Evolutionary conservation across 352 stramenopile genomes (phyloP).

Genomic region (Thalassiosira livingstoniorum): DNA sequence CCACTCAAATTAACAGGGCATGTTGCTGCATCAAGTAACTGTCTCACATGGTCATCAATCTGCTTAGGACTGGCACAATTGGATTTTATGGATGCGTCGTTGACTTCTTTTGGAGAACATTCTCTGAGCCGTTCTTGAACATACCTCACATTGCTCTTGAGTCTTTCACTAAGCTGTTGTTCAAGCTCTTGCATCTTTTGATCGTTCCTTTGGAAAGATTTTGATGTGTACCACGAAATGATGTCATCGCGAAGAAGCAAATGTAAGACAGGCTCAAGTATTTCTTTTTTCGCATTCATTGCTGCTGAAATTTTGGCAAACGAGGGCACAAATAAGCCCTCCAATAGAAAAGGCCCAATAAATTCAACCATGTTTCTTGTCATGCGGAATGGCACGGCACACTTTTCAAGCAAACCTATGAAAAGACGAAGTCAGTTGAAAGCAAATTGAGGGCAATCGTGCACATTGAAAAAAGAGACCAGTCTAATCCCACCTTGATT

Average conservation of each 20-base stretch:
- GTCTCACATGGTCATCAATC: slow-evolving; percentile 75
- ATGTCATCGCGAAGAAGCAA: slow-evolving; percentile 86
- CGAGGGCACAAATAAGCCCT: slow-evolving; percentile 77
- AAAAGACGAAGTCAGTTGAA: background rate
- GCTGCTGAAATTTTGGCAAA: slow-evolving; percentile 74
- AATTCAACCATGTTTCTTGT: slow-evolving; percentile 81
- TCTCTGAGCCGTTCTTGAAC: slow-evolving; percentile 74
- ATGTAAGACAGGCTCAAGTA: slow-evolving; percentile 80
- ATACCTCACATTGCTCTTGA: slow-evolving; percentile 78
- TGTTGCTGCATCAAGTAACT: slow-evolving; percentile 71
- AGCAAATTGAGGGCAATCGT: slow-evolving; percentile 1
- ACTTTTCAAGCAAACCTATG: slow-evolving; percentile 76
- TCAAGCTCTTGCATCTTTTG: slow-evolving; percentile 85
- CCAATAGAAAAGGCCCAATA: slow-evolving; percentile 76
- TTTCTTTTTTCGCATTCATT: slow-evolving; percentile 62
- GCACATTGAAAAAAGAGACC: background rate
- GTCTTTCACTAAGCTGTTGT: slow-evolving; percentile 78
- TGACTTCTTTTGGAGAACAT: slow-evolving; percentile 59
- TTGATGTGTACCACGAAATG: slow-evolving; percentile 84
- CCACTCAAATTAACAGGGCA: slow-evolving; percentile 74
- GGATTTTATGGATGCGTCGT: slow-evolving; percentile 47
- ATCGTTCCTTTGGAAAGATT: slow-evolving; percentile 82
- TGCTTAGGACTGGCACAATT: slow-evolving; percentile 52
- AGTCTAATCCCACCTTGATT: slow-evolving; percentile 54
- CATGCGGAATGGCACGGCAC: slow-evolving; percentile 80